Conservation (phyloP, 768 basidiomycete genomes). For the Leccinum uliginosum region DNA sequence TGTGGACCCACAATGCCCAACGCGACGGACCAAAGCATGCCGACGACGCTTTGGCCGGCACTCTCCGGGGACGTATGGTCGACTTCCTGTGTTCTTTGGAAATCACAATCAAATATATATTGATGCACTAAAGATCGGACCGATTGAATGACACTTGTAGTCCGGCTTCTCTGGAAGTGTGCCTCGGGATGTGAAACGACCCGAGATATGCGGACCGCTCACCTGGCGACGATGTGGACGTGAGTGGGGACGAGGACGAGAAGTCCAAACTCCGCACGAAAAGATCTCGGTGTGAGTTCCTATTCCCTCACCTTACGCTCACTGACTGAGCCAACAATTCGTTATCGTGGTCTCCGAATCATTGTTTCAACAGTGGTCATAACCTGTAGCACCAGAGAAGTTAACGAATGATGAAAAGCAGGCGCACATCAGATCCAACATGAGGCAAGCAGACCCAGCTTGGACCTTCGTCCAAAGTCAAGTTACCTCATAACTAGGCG, state of each 20-base stretch:
- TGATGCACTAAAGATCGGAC: too few relatives aligned
- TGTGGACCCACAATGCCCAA: constrained; percentile 4
- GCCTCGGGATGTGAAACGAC: neutral
- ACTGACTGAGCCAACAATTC: neutral
- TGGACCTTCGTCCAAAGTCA: too few relatives aligned
- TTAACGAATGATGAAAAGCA: neutral
- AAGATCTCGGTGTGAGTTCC: too few relatives aligned
- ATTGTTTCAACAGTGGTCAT: neutral
- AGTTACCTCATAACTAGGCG: too few relatives aligned
- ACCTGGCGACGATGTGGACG: too few relatives aligned
- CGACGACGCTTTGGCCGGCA: constrained; percentile 1
- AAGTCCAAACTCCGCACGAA: too few relatives aligned
- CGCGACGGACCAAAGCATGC: constrained; percentile 3
- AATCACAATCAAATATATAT: too few relatives aligned
- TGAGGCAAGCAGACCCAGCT: too few relatives aligned
- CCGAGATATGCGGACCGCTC: neutral
- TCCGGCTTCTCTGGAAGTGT: neutral
- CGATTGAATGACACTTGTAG: neutral
- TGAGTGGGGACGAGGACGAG: too few relatives aligned
- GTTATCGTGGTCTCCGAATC: neutral
- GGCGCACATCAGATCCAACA: too few relatives aligned
- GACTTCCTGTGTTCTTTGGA: too few relatives aligned
- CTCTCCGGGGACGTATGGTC: neutral
- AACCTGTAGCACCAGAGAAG: neutral
- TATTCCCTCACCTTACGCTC: too few relatives aligned